A percentile compares a stretch with the other conserved stretches of the same genome.
Evolutionary conservation across 495 filamentous ascomycete genomes (phyloP).

Genomic region (Penicillium taxi): DNA sequence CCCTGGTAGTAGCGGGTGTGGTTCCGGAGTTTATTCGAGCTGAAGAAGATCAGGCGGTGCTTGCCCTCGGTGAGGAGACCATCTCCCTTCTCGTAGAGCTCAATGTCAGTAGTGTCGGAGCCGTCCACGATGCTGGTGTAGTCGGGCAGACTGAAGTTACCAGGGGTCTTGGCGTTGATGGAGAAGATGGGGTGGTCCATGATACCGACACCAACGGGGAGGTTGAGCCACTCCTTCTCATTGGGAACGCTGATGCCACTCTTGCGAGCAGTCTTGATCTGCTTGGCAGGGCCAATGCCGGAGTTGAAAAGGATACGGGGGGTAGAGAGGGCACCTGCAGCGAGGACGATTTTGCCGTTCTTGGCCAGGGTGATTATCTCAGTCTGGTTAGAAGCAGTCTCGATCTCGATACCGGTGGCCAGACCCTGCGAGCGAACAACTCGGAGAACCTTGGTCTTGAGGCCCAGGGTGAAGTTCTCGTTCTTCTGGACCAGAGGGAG

Average conservation of each 20-base stretch:
- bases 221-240: slow-evolving; percentile 59
- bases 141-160: slow-evolving; percentile 54
- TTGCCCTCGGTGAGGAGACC: slow-evolving; percentile 59
- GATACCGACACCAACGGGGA: slow-evolving; percentile 68
- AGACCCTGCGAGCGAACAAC: slow-evolving; percentile 54
- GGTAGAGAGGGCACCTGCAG: slow-evolving; percentile 63
- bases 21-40: slow-evolving; percentile 16
- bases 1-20: slow-evolving; percentile 28
- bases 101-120: slow-evolving; percentile 38
- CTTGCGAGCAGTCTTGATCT: slow-evolving; percentile 48
- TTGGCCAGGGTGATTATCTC: slow-evolving; percentile 54
- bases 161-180: slow-evolving; percentile 52
- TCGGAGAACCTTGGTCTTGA: slow-evolving; percentile 57
- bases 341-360: slow-evolving; percentile 57
- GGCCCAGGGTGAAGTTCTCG: slow-evolving; percentile 59
- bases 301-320: slow-evolving; percentile 63
- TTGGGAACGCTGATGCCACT: slow-evolving; percentile 43
- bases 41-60: slow-evolving; percentile 48
- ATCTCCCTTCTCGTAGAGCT: slow-evolving; percentile 42
- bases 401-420: slow-evolving; percentile 60
- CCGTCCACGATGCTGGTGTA: slow-evolving; percentile 53
- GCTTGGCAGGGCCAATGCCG: slow-evolving; percentile 58
- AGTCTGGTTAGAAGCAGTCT: slow-evolving; percentile 48
- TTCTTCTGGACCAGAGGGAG: slow-evolving; percentile 53
- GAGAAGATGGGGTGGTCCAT: slow-evolving; percentile 70